phyloP scores from a whole-genome alignment of 805 yeast genomes.

The Candida rishiriensis region DNA sequence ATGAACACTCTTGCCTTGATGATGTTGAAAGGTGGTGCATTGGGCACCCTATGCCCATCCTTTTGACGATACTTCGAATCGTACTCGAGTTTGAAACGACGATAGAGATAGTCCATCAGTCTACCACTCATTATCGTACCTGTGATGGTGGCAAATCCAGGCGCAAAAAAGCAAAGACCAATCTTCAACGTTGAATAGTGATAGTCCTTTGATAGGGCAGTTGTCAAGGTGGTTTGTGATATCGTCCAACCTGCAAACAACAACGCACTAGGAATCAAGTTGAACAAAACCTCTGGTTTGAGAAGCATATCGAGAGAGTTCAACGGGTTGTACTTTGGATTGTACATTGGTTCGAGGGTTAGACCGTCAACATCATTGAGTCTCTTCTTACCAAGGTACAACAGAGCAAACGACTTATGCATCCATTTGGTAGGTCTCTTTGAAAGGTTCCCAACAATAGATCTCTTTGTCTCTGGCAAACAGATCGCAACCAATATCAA shows the following conservation, averaged over 20 bases:
- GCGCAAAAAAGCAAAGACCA: slow-evolving; percentile 71
- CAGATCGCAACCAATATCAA: slow-evolving; percentile 29
- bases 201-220: slow-evolving; percentile 47
- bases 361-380: slow-evolving; percentile 27
- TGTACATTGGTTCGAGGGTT: slow-evolving; percentile 14
- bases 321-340: slow-evolving; percentile 24
- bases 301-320: slow-evolving; percentile 15
- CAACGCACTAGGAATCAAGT: slow-evolving; percentile 55
- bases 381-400: slow-evolving; percentile 26
- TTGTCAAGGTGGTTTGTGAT: slow-evolving; percentile 60
- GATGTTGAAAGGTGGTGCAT: slow-evolving; percentile 44
- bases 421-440: slow-evolving; percentile 41
- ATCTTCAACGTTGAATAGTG: slow-evolving; percentile 49
- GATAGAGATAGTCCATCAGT: slow-evolving; percentile 49
- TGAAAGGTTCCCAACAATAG: slow-evolving; percentile 73
- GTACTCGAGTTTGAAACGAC: slow-evolving; percentile 29
- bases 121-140: slow-evolving; percentile 61
- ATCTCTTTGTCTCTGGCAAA: slow-evolving; percentile 74
- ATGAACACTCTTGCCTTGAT: slow-evolving; percentile 51
- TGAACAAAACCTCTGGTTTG: slow-evolving; percentile 32
- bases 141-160: slow-evolving; percentile 60
- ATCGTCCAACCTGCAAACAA: slow-evolving; percentile 70
- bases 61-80: slow-evolving; percentile 22
- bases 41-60: not conserved
- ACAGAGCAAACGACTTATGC: slow-evolving; percentile 43